Percentiles rank a stretch among this genome's conserved stretches.
Evolutionary conservation across 116 monocot species (phyloP).

Genomic region (Posidonia oceanica): DNA sequence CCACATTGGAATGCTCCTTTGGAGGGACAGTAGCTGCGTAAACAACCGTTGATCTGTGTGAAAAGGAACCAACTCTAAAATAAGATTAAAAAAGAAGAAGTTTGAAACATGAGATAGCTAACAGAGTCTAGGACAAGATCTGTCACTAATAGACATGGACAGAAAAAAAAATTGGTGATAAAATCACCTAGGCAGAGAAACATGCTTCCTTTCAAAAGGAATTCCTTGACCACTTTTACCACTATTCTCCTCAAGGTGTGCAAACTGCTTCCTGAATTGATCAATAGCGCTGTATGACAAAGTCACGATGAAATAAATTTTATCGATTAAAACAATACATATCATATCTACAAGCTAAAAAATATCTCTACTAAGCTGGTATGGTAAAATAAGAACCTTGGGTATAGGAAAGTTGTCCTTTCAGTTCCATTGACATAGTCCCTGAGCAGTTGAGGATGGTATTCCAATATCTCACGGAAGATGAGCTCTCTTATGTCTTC

Average conservation of each 20-base stretch:
- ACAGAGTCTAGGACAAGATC: not conserved
- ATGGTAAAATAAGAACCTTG: conserved; percentile 27
- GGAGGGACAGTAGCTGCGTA: conserved; percentile 65
- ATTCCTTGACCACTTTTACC: conserved; percentile 42
- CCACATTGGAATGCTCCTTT: conserved; percentile 23
- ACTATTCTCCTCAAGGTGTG: conserved; percentile 77
- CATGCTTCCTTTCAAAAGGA: conserved; percentile 77
- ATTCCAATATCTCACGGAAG: conserved; percentile 74
- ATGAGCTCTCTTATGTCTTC: conserved; percentile 80
- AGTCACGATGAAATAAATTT: not conserved
- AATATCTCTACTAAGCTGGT: not conserved
- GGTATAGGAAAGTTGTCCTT: conserved; percentile 60
- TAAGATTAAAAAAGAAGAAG: not conserved
- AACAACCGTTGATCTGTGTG: conserved; percentile 63
- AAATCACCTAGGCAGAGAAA: conserved; percentile 67
- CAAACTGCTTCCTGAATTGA: conserved; percentile 80
- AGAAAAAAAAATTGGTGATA: not conserved
- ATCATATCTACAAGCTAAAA: not conserved
- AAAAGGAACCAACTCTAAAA: not conserved
- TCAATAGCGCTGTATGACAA: conserved; percentile 62
- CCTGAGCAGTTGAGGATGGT: conserved; percentile 66
- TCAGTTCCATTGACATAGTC: conserved; percentile 65
- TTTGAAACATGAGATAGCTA: not conserved
- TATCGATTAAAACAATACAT: not conserved
- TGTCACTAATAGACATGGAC: no score